Percentiles rank a stretch among this genome's conserved stretches.
Conservation (phyloP, 2,329 filamentous ascomycete species). For the Verticillium zaregamsianum region DNA sequence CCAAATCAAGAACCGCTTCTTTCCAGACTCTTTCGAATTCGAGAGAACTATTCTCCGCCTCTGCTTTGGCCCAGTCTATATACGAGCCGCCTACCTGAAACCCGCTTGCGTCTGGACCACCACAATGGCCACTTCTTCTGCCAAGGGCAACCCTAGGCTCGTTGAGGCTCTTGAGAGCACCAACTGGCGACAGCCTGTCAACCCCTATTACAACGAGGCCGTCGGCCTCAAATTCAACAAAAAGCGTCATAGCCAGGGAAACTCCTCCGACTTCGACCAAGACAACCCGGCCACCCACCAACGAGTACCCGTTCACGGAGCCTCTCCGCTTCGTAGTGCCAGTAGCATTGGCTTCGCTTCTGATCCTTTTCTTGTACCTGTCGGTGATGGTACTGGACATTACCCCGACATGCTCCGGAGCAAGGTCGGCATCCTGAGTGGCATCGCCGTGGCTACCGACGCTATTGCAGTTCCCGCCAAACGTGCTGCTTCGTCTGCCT, state of each 20-base stretch:
- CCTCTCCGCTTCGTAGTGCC: not conserved
- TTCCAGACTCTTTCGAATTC: not conserved
- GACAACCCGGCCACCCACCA: not conserved
- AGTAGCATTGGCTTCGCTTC: not conserved
- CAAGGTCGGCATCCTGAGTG: not conserved
- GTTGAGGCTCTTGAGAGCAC: not conserved
- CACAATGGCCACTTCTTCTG: not conserved
- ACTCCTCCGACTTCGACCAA: not conserved
- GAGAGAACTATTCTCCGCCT: not conserved
- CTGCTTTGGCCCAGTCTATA: not conserved
- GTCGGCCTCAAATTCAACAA: not conserved
- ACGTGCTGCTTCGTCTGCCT: not conserved
- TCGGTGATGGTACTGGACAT: too few species aligned
- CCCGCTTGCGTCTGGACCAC: too few species aligned
- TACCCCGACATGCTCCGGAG: not conserved
- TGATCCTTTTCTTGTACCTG: not conserved
- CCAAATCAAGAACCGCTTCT: too few species aligned
- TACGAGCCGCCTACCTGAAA: not conserved
- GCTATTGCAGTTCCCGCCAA: not conserved
- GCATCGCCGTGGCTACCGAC: not conserved
- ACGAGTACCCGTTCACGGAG: not conserved
- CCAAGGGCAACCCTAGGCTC: not conserved
- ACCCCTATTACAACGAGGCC: not conserved
- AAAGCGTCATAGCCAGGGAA: not conserved
- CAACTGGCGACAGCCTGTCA: constrained; percentile 7